Base-by-base conservation (phyloP, 257 asterid species). In the Rehmannia glutinosa region DNA sequence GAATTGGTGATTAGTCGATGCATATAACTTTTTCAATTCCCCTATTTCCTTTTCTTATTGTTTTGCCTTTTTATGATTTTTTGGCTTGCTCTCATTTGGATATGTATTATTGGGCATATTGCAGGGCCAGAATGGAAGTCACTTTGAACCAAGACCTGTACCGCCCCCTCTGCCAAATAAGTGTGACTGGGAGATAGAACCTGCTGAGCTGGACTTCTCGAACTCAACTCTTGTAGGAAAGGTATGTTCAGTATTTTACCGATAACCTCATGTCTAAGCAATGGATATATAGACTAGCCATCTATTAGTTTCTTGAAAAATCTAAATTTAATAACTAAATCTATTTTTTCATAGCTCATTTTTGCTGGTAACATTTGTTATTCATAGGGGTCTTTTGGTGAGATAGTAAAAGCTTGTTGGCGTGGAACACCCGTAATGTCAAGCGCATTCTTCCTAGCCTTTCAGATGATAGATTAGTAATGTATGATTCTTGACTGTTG, bases 131-230 rank as follows among this genome's bases (percentile, higher is more conserved):
- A 91, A 79, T 79, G 99, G 99, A 55, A 94, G 99, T 75, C 99
- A 94, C 81, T 91, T 89, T 78, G 99, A 94, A 77, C 94, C 98
- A 72, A 89, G 80, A 78, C 89, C 98, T 47, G 95, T 94, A 28
- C 83, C 87, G 46, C 99, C 98, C 28, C 99, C 99, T 71, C 82
- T 85, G 19, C 97, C 99, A 36, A 94, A 88, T 39, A 94, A 87
- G 83, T 94, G 98, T 68, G 99, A 94, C 83, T 94, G 99, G 99
- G 99, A 94, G 85, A 83, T 94, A 77, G 97, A 94, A 50, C 97
- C 97, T 62, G 19, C 63, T 68, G 99, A 94, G 81, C 82, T 94
- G 81, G 98, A 91, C 84, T 94, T 94, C 83, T 73, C 95, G 49
- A 86, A 68, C 69, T 71, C 99, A 21, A 54, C 71, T 56, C 86